Base-by-base conservation (phyloP, 1,284 basidiomycete genomes). In the Tranzscheliella williamsii region DNA sequence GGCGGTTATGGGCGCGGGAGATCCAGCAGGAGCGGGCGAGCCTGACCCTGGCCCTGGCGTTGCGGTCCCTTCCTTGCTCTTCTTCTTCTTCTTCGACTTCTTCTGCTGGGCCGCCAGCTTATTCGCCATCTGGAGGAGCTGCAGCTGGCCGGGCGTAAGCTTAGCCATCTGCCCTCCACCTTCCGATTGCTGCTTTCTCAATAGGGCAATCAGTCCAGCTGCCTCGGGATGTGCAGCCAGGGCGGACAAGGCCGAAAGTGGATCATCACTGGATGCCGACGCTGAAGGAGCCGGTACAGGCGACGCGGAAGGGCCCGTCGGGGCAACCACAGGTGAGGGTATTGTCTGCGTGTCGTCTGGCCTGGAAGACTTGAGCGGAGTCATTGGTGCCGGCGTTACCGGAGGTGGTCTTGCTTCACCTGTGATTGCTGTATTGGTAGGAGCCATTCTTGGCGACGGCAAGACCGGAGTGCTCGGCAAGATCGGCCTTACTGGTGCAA, bases 91-190 rank as follows among this genome's bases (percentile, higher is more conserved):
- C 54, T 62, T 65, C 22, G 37, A 44, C 44, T 70, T 67, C 47
- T 54, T 55, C 42, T 53, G 51, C 38, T 64, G 58, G 8, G 63
- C 63, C 3, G 70, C 70, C 3, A 72, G 52, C 42, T 60, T 62
- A 55, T 73, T 73, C 17, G 70, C 73, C 56, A 73, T 66, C 54
- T 75, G 73, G 21, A 75, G 51, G 18, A 75, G 53, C 51, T 75
- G 67, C 38, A 73, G 42, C 49, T 75, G 73, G 3, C 62, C 64
- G 1, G 71, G 69, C 35, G 73, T 73, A 12, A 75, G 56, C 47
- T 72, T 70, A 26, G 63, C 64, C 27, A 67, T 36, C 45, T 67
- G 58, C 31, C 52, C 56, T 27, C 67, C 60, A 13, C 52, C 52
- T 27, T 70, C 63, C 20, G 60, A 46, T 56, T 73, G 71, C 43